Conservation (phyloP, 805 yeast genomes). For the Candida andamanensis region DNA sequence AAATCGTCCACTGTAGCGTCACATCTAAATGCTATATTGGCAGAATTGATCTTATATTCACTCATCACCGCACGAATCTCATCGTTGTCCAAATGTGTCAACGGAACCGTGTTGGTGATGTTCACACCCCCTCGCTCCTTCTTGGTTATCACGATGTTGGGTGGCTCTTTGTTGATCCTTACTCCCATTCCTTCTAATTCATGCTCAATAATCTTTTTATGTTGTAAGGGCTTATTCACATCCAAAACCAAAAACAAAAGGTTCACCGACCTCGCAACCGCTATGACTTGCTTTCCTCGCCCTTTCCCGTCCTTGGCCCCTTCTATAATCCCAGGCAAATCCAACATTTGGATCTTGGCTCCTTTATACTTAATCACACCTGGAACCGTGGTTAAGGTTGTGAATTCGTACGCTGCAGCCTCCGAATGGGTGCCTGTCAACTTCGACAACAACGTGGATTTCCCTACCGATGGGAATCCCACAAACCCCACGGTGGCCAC, state of each 20-base stretch:
- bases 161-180: conserved; percentile 85
- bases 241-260: conserved; percentile 89
- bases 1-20: conserved; percentile 97
- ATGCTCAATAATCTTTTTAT: conserved; percentile 87
- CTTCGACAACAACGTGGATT: conserved; percentile 78
- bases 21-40: conserved; percentile 93
- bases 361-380: conserved; percentile 95
- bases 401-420: conserved; percentile 97
- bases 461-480: conserved; percentile 96
- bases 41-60: conserved; percentile 92
- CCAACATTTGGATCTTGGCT: conserved; percentile 94
- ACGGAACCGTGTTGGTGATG: conserved; percentile 87
- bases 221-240: conserved; percentile 93
- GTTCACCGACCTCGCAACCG: conserved; percentile 98
- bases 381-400: conserved; percentile 95
- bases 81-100: conserved; percentile 86
- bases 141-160: conserved; percentile 85
- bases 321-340: conserved; percentile 85
- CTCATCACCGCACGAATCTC: conserved; percentile 94
- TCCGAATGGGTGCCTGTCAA: conserved; percentile 95
- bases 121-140: conserved; percentile 96
- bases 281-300: conserved; percentile 94
- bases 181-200: conserved; percentile 98
- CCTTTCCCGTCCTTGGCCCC: conserved; percentile 92
- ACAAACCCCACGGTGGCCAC: conserved; percentile 96